A percentile compares a stretch with the other conserved stretches of the same genome.
Conservation (phyloP, 805 yeast genomes). For the Candida fluviatilis region DNA sequence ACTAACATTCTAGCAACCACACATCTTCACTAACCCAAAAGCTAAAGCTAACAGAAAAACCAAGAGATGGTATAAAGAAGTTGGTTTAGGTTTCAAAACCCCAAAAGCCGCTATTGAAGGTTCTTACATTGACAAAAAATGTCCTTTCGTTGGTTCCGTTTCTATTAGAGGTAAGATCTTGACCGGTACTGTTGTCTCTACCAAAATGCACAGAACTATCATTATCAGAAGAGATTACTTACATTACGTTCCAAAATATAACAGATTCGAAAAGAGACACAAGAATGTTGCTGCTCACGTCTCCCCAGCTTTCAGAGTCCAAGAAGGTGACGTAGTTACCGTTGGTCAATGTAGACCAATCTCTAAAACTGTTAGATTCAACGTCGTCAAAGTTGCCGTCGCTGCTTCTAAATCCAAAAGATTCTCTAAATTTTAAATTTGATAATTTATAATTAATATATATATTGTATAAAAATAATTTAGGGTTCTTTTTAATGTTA, state of each 20-base stretch:
- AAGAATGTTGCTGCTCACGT: constrained; percentile 99
- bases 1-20: constrained; percentile 80
- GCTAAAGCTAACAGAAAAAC: constrained; percentile 96
- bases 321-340: constrained; percentile 97
- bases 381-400: constrained; percentile 93
- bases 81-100: constrained; percentile 99
- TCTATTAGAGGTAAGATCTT: constrained; percentile 99
- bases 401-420: constrained; percentile 88
- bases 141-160: constrained; percentile 96
- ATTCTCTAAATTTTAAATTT: constrained; percentile 88
- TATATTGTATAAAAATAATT: background rate
- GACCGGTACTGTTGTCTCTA: constrained; percentile 99
- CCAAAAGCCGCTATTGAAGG: constrained; percentile 98
- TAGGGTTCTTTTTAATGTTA: constrained; percentile 12
- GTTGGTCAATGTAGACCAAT: constrained; percentile 99
- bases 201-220: constrained; percentile 99
- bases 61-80: constrained; percentile 99
- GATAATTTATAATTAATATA: constrained; percentile 5
- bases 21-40: constrained; percentile 99
- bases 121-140: constrained; percentile 98
- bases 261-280: constrained; percentile 99
- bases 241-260: constrained; percentile 99
- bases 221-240: constrained; percentile 99
- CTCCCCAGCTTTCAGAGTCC: constrained; percentile 99
- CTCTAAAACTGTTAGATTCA: constrained; percentile 99